Base-by-base conservation (phyloP, 164 flowering plant genomes). In the Pachysandra terminalis region DNA sequence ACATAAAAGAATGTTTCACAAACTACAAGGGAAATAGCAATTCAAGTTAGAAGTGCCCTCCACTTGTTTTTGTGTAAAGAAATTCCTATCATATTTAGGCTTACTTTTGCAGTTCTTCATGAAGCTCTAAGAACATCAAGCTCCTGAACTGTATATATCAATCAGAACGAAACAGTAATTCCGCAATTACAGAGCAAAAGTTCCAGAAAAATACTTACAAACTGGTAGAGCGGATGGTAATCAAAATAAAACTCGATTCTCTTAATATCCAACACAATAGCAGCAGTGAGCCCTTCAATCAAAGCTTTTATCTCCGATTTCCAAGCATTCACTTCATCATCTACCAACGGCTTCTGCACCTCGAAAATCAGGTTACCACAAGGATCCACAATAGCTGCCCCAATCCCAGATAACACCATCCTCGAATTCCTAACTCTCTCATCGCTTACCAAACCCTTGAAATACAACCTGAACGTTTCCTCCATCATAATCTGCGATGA, bases 371-470 rank as follows among this genome's bases (percentile, higher is more conserved):
- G 62, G 54, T 81, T 77, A 61, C 80, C 86, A 26, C 37, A 60
- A 3, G 76, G 63, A 69, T 91, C 92, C 60, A 91, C 89, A 62
- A 93, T 78, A 4, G 91, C 90, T 1, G 86, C 84, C 0, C 96
- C 93, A 51, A 89, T 59, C 12, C 66, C 75, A 48, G 78, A 27
- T 19, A n/a, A n/a, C 69, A 55, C 54, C 22, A 56, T 68, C 62
- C 16, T 58, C 65, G 27, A 45, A 21, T 57, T 71, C 26, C 66
- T 51, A 28, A 78, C 68, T 49, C 61, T 60, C 75, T 86, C 93
- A 4, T 80, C 80, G 56, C 84, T 80, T 58, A 81, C 77, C 75
- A 90, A 58, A 19, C 98, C 98, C 84, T 87, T 90, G 65, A 75
- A 85, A 71, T 89, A 93, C 41, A 89, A 37, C 72, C 77, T 82